Percentiles rank a stretch among this genome's conserved stretches.
phyloP scores from a whole-genome alignment of 2,329 filamentous ascomycete species.

The Ceratocystis huliohia region DNA sequence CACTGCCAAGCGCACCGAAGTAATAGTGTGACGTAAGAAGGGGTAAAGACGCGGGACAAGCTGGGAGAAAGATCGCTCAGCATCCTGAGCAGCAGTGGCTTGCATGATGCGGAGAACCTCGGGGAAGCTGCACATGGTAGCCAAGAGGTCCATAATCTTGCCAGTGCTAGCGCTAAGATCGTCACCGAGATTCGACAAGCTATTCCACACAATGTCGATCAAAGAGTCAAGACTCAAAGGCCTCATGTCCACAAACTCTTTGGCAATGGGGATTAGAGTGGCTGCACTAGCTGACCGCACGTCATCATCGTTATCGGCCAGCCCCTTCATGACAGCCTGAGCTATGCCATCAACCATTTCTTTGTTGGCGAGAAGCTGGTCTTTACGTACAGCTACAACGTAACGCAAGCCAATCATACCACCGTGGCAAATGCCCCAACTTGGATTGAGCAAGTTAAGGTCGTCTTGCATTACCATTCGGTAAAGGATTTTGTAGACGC shows the following conservation, averaged over 20 bases:
- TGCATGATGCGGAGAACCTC: constrained; percentile 93
- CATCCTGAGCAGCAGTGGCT: constrained; percentile 65
- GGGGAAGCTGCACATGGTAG: constrained; percentile 88
- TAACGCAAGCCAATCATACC: constrained; percentile 96
- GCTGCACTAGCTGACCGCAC: constrained; percentile 93
- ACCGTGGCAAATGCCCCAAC: constrained; percentile 94
- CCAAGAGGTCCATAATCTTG: constrained; percentile 94
- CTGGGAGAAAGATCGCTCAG: constrained; percentile 79
- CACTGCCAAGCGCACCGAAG: constrained; percentile 84
- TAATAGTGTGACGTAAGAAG: constrained; percentile 93
- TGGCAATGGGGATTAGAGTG: constrained; percentile 90
- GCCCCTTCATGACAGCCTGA: constrained; percentile 82
- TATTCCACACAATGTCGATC: constrained; percentile 95
- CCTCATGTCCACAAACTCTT: constrained; percentile 82
- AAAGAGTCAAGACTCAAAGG: constrained; percentile 64
- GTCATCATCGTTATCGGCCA: constrained; percentile 85
- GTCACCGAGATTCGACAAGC: constrained; percentile 89
- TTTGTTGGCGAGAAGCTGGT: constrained; percentile 70
- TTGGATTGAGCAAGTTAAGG: constrained; percentile 55
- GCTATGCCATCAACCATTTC: constrained; percentile 88
- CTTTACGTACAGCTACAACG: constrained; percentile 86
- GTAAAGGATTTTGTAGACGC: constrained; percentile 73
- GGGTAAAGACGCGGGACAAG: constrained; percentile 89
- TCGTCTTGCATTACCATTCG: constrained; percentile 87
- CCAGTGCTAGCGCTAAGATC: constrained; percentile 95